These are phyloP conservation scores for Leishmania tropica DNA, from an alignment of 208 protist species.

Conservation along the genomic window DNA sequence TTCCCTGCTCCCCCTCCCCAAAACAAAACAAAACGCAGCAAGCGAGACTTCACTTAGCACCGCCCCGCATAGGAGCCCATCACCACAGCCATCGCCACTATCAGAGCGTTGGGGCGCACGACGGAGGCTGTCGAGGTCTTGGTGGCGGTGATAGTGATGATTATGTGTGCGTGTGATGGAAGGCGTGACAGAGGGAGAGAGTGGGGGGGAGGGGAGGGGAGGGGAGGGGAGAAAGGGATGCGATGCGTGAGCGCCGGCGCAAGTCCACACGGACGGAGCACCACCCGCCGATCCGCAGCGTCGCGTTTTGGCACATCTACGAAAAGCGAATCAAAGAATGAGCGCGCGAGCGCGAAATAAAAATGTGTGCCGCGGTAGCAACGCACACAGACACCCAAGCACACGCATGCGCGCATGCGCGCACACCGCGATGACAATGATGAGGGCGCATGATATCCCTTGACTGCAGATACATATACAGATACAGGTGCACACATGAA, in stretches of 20 bases:
- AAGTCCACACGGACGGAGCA: neutral
- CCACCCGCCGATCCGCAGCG: neutral
- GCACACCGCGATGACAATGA: no score
- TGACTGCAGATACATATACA: neutral
- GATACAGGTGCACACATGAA: neutral
- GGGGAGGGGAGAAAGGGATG: neutral
- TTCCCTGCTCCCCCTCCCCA: no score
- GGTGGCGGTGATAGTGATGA: neutral
- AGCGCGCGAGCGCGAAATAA: neutral
- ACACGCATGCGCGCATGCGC: no score
- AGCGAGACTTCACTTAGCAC: no score
- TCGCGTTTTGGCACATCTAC: neutral
- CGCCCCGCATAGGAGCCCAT: neutral
- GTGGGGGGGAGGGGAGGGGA: neutral
- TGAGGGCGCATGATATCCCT: no score
- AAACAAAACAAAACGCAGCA: no score
- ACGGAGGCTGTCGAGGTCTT: neutral
- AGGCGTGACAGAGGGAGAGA: neutral
- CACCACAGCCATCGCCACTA: neutral
- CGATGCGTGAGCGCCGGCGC: no score
- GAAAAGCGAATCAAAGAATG: neutral
- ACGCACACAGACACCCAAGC: neutral
- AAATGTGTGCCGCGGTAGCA: neutral
- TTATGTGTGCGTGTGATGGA: neutral
- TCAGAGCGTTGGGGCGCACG: neutral